A percentile compares a stretch with the other conserved stretches of the same genome.
phyloP scores from a whole-genome alignment of 257 asterid species.

The Solanum clarkiae region DNA sequence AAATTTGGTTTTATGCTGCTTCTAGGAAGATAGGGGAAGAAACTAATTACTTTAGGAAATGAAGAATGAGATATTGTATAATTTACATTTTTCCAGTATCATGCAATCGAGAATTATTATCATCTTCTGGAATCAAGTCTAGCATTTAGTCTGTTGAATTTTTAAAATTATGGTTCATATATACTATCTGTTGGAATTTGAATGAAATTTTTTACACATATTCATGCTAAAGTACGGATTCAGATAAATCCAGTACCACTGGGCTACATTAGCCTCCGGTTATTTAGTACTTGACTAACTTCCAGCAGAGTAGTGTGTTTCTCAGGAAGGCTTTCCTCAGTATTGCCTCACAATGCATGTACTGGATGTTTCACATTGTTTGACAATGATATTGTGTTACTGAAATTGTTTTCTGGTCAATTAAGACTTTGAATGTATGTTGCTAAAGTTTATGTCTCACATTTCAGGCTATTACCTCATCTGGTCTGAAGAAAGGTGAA shows the following conservation, averaged over 20 bases:
- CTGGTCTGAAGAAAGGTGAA: slow-evolving; percentile 51
- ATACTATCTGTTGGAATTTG: background rate
- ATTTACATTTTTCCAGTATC: background rate
- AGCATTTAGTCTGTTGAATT: background rate
- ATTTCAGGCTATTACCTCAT: slow-evolving; percentile 46
- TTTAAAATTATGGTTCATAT: background rate
- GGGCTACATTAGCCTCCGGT: background rate
- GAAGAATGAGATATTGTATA: background rate
- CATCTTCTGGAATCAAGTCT: background rate
- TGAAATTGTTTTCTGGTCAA: background rate
- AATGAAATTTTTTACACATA: background rate
- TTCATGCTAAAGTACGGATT: background rate
- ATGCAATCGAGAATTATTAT: background rate
- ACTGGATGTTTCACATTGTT: background rate
- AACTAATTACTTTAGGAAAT: background rate
- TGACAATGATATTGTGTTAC: background rate
- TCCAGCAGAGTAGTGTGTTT: background rate
- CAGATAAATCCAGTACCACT: background rate
- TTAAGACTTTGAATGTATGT: background rate
- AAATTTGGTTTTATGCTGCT: background rate
- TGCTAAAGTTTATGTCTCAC: background rate
- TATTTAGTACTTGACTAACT: background rate
- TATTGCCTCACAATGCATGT: background rate
- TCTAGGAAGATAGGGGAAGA: background rate
- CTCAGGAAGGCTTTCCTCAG: background rate